A percentile compares a stretch with the other conserved stretches of the same genome.
Evolutionary conservation across 352 stramenopile genomes (phyloP).

Genomic region (Globisporangium cederbergense): DNA sequence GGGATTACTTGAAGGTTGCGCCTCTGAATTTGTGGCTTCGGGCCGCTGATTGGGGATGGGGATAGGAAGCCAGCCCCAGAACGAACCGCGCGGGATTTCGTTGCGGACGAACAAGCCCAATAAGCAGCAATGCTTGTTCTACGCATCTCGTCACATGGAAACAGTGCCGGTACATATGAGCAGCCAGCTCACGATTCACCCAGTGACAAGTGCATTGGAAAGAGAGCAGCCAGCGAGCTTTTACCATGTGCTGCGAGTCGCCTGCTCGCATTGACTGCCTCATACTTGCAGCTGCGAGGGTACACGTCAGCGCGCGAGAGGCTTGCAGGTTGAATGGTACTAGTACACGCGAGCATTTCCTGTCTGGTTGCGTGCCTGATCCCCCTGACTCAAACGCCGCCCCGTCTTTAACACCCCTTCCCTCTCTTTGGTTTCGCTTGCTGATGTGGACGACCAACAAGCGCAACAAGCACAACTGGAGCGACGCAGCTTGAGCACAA

Average conservation of each 20-base stretch:
- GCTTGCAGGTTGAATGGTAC: neutral
- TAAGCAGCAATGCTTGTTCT: too few relatives aligned
- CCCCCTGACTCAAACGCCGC: neutral
- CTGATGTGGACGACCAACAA: neutral
- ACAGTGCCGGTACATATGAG: too few relatives aligned
- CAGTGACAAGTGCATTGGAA: too few relatives aligned
- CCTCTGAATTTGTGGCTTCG: neutral
- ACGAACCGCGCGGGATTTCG: neutral
- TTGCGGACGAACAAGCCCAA: neutral
- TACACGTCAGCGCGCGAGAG: neutral
- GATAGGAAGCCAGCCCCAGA: neutral
- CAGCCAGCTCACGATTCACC: too few relatives aligned
- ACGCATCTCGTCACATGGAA: too few relatives aligned
- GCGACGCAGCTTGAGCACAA: neutral
- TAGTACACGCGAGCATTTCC: constrained; percentile 2
- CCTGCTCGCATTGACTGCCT: too few relatives aligned
- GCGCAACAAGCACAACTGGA: neutral
- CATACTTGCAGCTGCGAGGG: neutral
- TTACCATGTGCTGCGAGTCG: too few relatives aligned
- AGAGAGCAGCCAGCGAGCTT: too few relatives aligned
- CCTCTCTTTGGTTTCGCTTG: neutral
- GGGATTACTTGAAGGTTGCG: neutral
- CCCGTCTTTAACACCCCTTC: neutral
- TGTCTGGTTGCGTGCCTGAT: neutral
- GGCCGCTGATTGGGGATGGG: neutral